Conservation (phyloP, 805 yeast genomes). For the Kuraishia capsulata region DNA sequence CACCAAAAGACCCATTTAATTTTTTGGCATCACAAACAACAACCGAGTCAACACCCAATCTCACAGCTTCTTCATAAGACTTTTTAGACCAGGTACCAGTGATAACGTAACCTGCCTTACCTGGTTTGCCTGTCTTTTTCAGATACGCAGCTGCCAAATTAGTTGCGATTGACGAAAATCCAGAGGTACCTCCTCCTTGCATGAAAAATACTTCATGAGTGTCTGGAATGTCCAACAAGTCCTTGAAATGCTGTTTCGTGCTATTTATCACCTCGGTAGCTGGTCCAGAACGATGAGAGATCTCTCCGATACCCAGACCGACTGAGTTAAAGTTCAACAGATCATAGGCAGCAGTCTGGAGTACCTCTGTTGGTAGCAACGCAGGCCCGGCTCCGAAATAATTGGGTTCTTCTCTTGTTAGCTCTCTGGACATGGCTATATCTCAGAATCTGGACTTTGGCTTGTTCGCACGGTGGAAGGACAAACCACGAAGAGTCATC, state of each 20-base stretch:
- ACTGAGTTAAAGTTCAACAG: constrained; percentile 58
- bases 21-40: constrained; percentile 59
- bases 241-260: constrained; percentile 57
- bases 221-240: constrained; percentile 72
- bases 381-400: constrained; percentile 99
- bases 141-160: constrained; percentile 66
- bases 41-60: constrained; percentile 73
- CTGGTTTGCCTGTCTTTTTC: constrained; percentile 62
- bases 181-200: constrained; percentile 98
- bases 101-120: constrained; percentile 77
- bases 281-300: constrained; percentile 86
- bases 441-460: neutral
- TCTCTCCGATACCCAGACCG: constrained; percentile 90
- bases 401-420: constrained; percentile 61
- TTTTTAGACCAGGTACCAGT: constrained; percentile 95
- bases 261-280: constrained; percentile 71
- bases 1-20: constrained; percentile 47
- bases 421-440: constrained; percentile 10
- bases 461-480: too few relatives aligned
- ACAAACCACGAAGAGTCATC: too few relatives aligned
- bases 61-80: constrained; percentile 74
- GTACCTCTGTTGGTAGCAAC: constrained; percentile 70
- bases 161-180: constrained; percentile 81
- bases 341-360: constrained; percentile 83
- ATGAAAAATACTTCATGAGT: constrained; percentile 90